Evolutionary conservation across 371 early-diverging fungal species (phyloP).

Genomic region (Apophysomyces ossiformis): DNA sequence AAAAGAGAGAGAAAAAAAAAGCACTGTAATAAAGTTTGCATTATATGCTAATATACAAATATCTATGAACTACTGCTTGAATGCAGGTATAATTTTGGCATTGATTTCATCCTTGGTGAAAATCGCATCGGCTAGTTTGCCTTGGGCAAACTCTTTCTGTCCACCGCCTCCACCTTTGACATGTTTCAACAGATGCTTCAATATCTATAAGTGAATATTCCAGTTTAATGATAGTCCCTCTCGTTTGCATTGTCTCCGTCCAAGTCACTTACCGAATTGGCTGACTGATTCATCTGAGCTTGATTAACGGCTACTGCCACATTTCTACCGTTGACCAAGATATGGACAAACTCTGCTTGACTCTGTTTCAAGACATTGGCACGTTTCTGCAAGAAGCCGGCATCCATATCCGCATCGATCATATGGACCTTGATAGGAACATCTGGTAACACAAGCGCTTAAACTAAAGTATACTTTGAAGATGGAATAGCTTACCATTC

Average conservation of each 20-base stretch:
- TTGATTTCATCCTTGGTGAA: constrained; percentile 22
- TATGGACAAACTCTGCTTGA: constrained; percentile 47
- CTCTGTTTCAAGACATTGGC: constrained; percentile 56
- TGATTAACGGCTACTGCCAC: constrained; percentile 56
- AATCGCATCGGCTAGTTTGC: constrained; percentile 36
- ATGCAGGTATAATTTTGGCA: constrained; percentile 39
- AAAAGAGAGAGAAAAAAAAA: neutral
- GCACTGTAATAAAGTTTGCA: neutral
- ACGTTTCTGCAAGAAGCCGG: constrained; percentile 54
- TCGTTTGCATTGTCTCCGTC: neutral
- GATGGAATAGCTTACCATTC: neutral
- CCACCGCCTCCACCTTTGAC: constrained; percentile 55
- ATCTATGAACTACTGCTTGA: constrained; percentile 2
- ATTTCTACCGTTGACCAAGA: constrained; percentile 55
- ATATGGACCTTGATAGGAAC: constrained; percentile 52
- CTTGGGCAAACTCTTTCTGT: constrained; percentile 54
- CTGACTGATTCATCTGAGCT: constrained; percentile 44
- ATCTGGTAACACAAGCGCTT: constrained; percentile 27
- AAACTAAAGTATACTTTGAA: neutral
- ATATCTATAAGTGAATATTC: constrained; percentile 25
- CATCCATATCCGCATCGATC: constrained; percentile 56
- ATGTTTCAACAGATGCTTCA: constrained; percentile 45
- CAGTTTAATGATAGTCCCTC: neutral
- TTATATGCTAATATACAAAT: neutral
- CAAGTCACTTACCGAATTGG: constrained; percentile 45